These are phyloP conservation scores for Cyclotella distinguenda DNA, from an alignment of 108 stramenopile genomes.

Conservation along the genomic window DNA sequence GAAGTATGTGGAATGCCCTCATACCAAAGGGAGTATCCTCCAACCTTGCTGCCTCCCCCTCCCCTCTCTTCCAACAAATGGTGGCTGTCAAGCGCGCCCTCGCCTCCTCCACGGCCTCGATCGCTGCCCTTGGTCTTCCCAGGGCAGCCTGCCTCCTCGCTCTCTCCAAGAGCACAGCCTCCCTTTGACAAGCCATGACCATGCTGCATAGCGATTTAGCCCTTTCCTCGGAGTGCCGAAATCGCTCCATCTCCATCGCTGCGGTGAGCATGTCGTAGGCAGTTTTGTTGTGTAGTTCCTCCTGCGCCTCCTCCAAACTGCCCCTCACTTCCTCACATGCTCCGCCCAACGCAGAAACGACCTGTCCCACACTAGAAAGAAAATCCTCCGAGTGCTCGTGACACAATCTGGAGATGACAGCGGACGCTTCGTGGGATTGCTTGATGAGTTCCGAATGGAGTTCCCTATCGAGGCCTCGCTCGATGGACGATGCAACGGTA, in stretches of 20 bases:
- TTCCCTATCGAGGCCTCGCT: slow-evolving; percentile 83
- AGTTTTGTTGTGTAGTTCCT: slow-evolving; percentile 73
- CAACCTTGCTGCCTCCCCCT: slow-evolving; percentile 22
- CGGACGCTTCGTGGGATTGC: slow-evolving; percentile 71
- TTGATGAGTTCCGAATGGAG: slow-evolving; percentile 73
- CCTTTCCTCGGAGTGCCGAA: slow-evolving; percentile 58
- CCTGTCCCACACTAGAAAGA: slow-evolving; percentile 74
- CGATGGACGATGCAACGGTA: slow-evolving; percentile 77
- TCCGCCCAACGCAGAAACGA: slow-evolving; percentile 73
- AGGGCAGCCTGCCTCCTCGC: slow-evolving; percentile 74
- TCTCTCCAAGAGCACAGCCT: slow-evolving; percentile 74
- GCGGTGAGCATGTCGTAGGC: slow-evolving; percentile 71
- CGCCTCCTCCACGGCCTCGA: slow-evolving; percentile 88
- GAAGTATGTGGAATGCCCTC: slow-evolving; percentile 78
- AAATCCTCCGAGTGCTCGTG: slow-evolving; percentile 90
- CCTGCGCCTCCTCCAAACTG: slow-evolving; percentile 61
- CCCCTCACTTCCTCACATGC: slow-evolving; percentile 70
- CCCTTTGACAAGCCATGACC: slow-evolving; percentile 76
- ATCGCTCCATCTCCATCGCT: slow-evolving; percentile 58
- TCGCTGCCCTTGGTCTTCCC: slow-evolving; percentile 76
- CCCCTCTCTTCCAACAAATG: slow-evolving; percentile 30
- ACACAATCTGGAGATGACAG: slow-evolving; percentile 75
- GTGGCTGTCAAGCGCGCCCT: slow-evolving; percentile 73
- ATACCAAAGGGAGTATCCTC: slow-evolving; percentile 88
- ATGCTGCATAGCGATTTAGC: slow-evolving; percentile 71